A percentile compares a stretch with the other conserved stretches of the same genome.
Conservation (phyloP, 805 yeast genomes). For the Ogataea saltuana region DNA sequence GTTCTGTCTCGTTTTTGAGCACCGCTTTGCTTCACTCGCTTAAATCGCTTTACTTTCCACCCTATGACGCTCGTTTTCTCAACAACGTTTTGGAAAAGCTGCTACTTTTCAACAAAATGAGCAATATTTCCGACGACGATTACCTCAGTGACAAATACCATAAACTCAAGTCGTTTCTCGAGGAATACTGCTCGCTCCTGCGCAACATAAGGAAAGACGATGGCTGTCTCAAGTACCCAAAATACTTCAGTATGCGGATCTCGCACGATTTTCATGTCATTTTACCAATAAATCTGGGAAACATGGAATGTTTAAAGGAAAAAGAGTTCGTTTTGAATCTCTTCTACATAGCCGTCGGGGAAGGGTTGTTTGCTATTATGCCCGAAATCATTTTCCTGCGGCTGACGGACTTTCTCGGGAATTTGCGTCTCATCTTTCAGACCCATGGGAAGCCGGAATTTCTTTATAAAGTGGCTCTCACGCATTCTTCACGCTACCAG, state of each 20-base stretch:
- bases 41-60: slow-evolving; percentile 20
- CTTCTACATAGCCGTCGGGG: slow-evolving; percentile 23
- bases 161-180: neutral
- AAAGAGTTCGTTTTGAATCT: slow-evolving; percentile 17
- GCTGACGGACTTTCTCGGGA: slow-evolving; percentile 22
- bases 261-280: slow-evolving; percentile 16
- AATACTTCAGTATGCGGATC: slow-evolving; percentile 12
- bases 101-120: slow-evolving; percentile 1
- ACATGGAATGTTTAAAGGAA: slow-evolving; percentile 10
- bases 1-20: slow-evolving; percentile 14
- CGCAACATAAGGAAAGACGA: neutral
- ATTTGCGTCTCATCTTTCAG: slow-evolving; percentile 16
- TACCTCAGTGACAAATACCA: neutral
- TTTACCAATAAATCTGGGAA: slow-evolving; percentile 17
- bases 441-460: slow-evolving; percentile 16
- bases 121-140: neutral
- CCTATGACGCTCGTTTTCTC: slow-evolving; percentile 19
- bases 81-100: slow-evolving; percentile 17
- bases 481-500: neutral
- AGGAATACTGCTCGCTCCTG: neutral
- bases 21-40: slow-evolving; percentile 18
- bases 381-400: slow-evolving; percentile 22
- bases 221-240: slow-evolving; percentile 14
- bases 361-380: slow-evolving; percentile 22
- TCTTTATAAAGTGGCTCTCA: slow-evolving; percentile 4